A percentile compares a stretch with the other conserved stretches of the same genome.
Conservation (phyloP, 2,329 filamentous ascomycete genomes). For the Aspergillus alliaceus region DNA sequence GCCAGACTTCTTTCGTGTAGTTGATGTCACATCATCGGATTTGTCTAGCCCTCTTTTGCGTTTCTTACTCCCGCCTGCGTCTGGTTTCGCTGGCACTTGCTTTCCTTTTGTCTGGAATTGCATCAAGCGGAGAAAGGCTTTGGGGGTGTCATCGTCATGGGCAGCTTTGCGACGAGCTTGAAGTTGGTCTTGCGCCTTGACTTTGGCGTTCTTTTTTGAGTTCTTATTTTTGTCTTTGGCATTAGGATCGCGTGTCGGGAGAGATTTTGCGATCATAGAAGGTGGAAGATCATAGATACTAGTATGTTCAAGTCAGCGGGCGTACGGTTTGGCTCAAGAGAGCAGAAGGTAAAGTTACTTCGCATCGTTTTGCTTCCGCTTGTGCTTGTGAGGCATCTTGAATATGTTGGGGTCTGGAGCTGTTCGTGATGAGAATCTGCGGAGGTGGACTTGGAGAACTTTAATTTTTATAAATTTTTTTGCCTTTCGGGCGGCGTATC, state of each 20-base stretch:
- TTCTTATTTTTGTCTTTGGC: slow-evolving; percentile 36
- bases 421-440: background rate
- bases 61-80: slow-evolving; percentile 58
- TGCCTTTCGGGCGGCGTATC: slow-evolving; percentile 1
- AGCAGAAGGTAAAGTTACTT: background rate
- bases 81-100: slow-evolving; percentile 59
- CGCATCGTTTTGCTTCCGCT: slow-evolving; percentile 53
- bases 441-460: background rate
- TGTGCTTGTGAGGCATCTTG: slow-evolving; percentile 85
- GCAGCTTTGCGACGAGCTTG: slow-evolving; percentile 32
- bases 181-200: slow-evolving; percentile 26
- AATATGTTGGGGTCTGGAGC: background rate
- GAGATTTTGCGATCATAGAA: slow-evolving; percentile 57
- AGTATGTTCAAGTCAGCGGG: slow-evolving; percentile 24
- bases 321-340: slow-evolving; percentile 5
- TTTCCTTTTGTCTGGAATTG: slow-evolving; percentile 62
- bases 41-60: slow-evolving; percentile 40
- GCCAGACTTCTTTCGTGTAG: slow-evolving; percentile 21
- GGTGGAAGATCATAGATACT: slow-evolving; percentile 61
- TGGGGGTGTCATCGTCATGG: slow-evolving; percentile 74
- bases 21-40: slow-evolving; percentile 18
- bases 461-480: slow-evolving; percentile 5
- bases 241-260: slow-evolving; percentile 53
- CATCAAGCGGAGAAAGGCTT: slow-evolving; percentile 85
- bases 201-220: slow-evolving; percentile 32